Percentiles rank a stretch among this genome's conserved stretches.
phyloP scores from a whole-genome alignment of 2,329 filamentous ascomycete species.

The Penicillium sp. region DNA sequence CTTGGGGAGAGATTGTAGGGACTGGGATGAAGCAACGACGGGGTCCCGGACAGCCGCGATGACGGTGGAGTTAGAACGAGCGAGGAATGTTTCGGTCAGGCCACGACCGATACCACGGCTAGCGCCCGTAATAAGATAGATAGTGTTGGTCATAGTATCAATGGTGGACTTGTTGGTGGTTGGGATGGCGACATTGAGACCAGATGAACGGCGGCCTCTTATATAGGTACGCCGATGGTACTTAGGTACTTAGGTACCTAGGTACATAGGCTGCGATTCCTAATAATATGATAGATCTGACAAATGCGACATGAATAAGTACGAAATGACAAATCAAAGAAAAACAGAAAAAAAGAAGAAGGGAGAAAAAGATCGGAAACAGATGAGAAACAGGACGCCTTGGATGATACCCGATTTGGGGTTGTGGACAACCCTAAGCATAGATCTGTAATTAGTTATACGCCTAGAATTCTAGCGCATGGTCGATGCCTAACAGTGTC shows the following conservation, averaged over 20 bases:
- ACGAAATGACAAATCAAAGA: no score
- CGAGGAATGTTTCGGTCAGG: background rate
- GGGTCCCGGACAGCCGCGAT: slow-evolving; percentile 1
- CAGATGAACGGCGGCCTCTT: background rate
- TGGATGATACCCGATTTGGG: no score
- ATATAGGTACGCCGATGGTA: background rate
- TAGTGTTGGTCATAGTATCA: background rate
- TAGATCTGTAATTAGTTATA: no score
- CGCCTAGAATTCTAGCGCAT: no score
- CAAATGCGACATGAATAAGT: background rate
- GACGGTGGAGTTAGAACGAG: background rate
- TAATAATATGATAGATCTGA: background rate
- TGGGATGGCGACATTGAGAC: background rate
- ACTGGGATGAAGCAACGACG: background rate
- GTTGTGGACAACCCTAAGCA: no score
- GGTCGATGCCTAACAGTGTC: no score
- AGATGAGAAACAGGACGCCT: no score
- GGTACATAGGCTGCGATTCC: background rate
- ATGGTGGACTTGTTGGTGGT: background rate
- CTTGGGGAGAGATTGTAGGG: slow-evolving; percentile 25
- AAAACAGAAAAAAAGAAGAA: no score
- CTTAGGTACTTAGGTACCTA: no score
- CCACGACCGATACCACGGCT: slow-evolving; percentile 6
- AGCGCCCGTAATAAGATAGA: background rate
- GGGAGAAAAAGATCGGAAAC: no score